Percentiles rank a stretch among this genome's conserved stretches.
Evolutionary conservation across 225 moss, liverwort and hornwort genomes (phyloP).

Genomic region (Straminergon stramineum): DNA sequence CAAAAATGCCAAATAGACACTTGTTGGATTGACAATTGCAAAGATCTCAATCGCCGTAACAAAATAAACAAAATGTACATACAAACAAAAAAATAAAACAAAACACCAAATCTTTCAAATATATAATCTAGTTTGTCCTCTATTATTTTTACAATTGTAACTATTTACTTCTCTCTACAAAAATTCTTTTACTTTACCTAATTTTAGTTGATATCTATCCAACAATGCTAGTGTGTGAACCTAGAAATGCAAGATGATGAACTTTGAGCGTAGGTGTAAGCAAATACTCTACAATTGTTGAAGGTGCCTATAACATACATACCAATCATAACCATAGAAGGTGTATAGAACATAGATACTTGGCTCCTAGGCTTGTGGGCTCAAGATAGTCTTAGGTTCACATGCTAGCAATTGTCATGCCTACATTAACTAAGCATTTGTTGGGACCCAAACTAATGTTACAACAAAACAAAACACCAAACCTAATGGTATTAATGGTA

Average conservation of each 20-base stretch:
- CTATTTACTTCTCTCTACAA: not conserved
- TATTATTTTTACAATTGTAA: not conserved
- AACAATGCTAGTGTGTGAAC: not conserved
- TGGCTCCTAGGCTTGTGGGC: not conserved
- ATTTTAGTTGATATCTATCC: not conserved
- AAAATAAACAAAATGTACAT: not conserved
- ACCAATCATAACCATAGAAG: not conserved
- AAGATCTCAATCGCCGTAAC: too few relatives aligned
- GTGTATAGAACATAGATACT: too few relatives aligned
- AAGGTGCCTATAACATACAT: not conserved
- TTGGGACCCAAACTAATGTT: not conserved
- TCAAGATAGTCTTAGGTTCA: too few relatives aligned
- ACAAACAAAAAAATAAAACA: not conserved
- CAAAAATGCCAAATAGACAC: not conserved
- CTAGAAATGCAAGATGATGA: not conserved
- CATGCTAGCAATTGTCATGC: not conserved
- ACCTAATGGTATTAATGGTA: too few relatives aligned
- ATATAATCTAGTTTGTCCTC: not conserved
- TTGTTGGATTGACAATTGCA: accelerated
- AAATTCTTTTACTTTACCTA: not conserved
- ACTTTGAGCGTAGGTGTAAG: not conserved
- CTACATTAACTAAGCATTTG: accelerated
- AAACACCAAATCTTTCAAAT: too few relatives aligned
- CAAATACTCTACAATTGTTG: not conserved
- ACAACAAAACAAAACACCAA: not conserved